phyloP scores from a whole-genome alignment of 2,329 filamentous ascomycete genomes.

The Escovopsis sp. region DNA sequence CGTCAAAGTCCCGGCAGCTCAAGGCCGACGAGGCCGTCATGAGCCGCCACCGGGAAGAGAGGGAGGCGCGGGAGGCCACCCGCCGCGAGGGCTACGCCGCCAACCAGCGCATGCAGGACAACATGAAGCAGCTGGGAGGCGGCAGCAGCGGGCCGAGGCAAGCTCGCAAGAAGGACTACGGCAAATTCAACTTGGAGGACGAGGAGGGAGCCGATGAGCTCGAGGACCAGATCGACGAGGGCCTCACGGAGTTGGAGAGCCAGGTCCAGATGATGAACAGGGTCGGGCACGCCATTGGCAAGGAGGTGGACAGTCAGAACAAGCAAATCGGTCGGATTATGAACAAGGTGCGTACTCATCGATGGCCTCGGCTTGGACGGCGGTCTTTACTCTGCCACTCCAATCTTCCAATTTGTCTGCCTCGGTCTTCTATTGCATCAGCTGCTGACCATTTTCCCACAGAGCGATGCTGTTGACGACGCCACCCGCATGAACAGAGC shows the following conservation, averaged over 20 bases:
- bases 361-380: slow-evolving; percentile 9
- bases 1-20: slow-evolving; percentile 46
- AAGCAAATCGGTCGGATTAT: slow-evolving; percentile 59
- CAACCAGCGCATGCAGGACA: slow-evolving; percentile 38
- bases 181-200: slow-evolving; percentile 66
- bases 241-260: slow-evolving; percentile 48
- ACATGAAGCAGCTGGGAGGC: slow-evolving; percentile 26
- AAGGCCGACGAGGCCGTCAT: slow-evolving; percentile 54
- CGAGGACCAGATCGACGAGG: slow-evolving; percentile 40
- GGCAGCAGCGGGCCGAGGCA: slow-evolving; percentile 15
- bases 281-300: slow-evolving; percentile 57
- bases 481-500: slow-evolving; percentile 66
- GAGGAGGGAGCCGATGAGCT: slow-evolving; percentile 37
- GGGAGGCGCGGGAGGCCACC: slow-evolving; percentile 48
- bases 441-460: slow-evolving; percentile 17
- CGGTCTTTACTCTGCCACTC: not conserved
- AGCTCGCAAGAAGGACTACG: slow-evolving; percentile 25
- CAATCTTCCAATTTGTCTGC: not conserved
- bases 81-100: slow-evolving; percentile 34
- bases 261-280: slow-evolving; percentile 58
- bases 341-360: slow-evolving; percentile 54
- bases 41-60: slow-evolving; percentile 50
- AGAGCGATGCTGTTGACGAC: slow-evolving; percentile 75
- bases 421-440: not conserved
- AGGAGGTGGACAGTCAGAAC: slow-evolving; percentile 66